A percentile compares a stretch with the other conserved stretches of the same genome.
Evolutionary conservation across 2,329 filamentous ascomycete species (phyloP).

Genomic region (Microcyclospora tardicrescens): DNA sequence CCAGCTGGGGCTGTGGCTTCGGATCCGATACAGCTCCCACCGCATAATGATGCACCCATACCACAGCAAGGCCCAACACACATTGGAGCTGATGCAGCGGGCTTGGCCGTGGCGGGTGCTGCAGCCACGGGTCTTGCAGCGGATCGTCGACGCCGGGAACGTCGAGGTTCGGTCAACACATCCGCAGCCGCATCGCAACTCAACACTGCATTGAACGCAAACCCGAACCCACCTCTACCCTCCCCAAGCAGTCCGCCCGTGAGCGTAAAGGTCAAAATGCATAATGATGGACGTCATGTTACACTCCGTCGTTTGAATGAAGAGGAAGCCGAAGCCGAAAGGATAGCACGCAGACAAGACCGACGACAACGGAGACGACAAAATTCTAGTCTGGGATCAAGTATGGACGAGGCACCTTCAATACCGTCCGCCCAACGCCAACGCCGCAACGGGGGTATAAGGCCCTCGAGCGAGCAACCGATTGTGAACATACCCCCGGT

Average conservation of each 20-base stretch:
- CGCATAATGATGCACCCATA: slow-evolving; percentile 21
- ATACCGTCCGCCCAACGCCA: slow-evolving; percentile 5
- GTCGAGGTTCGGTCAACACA: slow-evolving; percentile 3
- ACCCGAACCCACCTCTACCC: slow-evolving; percentile 15
- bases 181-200: slow-evolving; percentile 11
- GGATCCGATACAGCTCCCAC: slow-evolving; percentile 22
- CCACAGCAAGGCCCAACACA: slow-evolving; percentile 10
- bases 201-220: slow-evolving; percentile 9
- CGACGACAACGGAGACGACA: slow-evolving; percentile 23
- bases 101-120: slow-evolving; percentile 10
- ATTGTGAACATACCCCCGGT: slow-evolving; percentile 21
- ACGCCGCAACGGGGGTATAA: slow-evolving; percentile 7
- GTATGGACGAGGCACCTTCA: slow-evolving; percentile 16
- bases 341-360: slow-evolving; percentile 41
- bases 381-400: slow-evolving; percentile 23
- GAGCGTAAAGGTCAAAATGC: slow-evolving; percentile 52
- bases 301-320: slow-evolving; percentile 49
- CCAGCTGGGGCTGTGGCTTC: slow-evolving; percentile 29
- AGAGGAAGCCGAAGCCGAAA: slow-evolving; percentile 48
- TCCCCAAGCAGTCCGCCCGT: slow-evolving; percentile 42
- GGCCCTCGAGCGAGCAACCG: slow-evolving; percentile 17
- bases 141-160: slow-evolving; percentile 5
- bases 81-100: slow-evolving; percentile 3
- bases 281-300: slow-evolving; percentile 49
- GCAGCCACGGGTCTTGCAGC: slow-evolving; percentile 11